A percentile compares a stretch with the other conserved stretches of the same genome.
Conservation (phyloP, 2,329 filamentous ascomycete genomes). For the Colletotrichum caudatum region DNA sequence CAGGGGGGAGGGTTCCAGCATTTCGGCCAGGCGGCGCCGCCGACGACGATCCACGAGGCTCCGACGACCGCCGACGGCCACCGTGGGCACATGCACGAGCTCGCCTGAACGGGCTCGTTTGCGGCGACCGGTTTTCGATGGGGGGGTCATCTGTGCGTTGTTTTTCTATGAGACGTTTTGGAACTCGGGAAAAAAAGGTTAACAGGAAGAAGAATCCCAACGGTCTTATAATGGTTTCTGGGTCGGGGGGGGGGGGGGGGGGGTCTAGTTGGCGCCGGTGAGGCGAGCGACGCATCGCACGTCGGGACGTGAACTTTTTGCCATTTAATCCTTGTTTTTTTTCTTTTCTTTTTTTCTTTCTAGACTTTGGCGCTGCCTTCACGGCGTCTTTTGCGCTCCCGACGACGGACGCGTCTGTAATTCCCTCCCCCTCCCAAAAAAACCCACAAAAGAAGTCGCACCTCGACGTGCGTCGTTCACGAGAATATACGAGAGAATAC, state of each 20-base stretch:
- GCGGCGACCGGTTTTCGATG: neutral
- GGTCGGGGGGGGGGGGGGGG: neutral
- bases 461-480: neutral
- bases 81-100: slow-evolving; percentile 56
- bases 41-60: slow-evolving; percentile 53
- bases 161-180: neutral
- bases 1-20: slow-evolving; percentile 44
- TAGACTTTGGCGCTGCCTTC: neutral
- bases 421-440: no score
- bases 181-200: no score
- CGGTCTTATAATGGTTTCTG: neutral
- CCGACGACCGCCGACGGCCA: slow-evolving; percentile 52
- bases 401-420: no score
- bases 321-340: neutral
- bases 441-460: no score
- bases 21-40: slow-evolving; percentile 42
- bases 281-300: neutral
- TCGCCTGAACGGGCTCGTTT: slow-evolving; percentile 46
- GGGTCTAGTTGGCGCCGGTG: neutral
- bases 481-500: neutral
- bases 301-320: neutral
- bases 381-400: neutral
- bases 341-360: neutral
- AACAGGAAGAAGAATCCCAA: neutral
- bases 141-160: neutral